Evolutionary conservation across 192 early-diverging fungal genomes (phyloP).

Genomic region (Coemansia sp.): DNA sequence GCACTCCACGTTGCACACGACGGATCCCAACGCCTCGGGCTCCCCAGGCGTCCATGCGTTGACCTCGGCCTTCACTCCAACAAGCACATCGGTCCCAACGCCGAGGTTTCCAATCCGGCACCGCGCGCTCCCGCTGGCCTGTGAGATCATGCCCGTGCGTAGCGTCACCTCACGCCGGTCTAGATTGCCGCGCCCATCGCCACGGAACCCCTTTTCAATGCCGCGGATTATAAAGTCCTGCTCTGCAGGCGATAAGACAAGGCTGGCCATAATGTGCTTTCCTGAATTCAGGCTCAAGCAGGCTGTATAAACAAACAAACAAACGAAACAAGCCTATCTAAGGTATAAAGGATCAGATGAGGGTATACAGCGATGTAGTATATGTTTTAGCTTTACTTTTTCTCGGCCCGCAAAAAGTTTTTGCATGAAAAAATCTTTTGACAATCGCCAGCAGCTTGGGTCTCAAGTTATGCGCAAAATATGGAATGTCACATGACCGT

Average conservation of each 20-base stretch:
- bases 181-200: constrained; percentile 80
- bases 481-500: neutral
- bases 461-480: neutral
- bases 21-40: constrained; percentile 60
- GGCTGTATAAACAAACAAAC: neutral
- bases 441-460: neutral
- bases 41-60: constrained; percentile 62
- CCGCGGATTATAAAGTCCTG: constrained; percentile 82
- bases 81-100: constrained; percentile 86
- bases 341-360: no score
- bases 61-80: constrained; percentile 94
- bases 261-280: constrained; percentile 44
- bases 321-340: neutral
- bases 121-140: constrained; percentile 89
- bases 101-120: constrained; percentile 58
- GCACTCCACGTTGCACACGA: constrained; percentile 92
- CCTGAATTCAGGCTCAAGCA: neutral
- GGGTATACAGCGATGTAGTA: no score
- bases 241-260: constrained; percentile 74
- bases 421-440: neutral
- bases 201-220: constrained; percentile 76
- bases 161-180: constrained; percentile 78
- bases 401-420: neutral
- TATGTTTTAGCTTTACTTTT: no score
- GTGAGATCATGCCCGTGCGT: constrained; percentile 86